Percentiles rank a stretch among this genome's conserved stretches.
These are phyloP conservation scores for Xylariomycetidae sp. DNA, from an alignment of 2,329 filamentous ascomycete genomes.

Conservation along the genomic window DNA sequence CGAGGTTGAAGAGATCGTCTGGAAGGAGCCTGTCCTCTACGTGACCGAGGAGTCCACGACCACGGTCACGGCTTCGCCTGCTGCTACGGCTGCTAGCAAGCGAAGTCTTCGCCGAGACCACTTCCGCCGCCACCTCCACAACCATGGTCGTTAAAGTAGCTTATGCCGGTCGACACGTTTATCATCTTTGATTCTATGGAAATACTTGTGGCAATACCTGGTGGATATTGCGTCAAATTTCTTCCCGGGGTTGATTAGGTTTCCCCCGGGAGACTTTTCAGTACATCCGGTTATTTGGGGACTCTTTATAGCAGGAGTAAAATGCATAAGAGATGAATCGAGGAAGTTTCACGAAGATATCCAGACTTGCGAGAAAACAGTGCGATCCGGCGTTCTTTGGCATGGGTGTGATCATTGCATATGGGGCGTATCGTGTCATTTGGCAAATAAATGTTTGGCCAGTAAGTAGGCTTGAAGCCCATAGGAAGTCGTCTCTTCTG, in stretches of 20 bases:
- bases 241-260: conserved; percentile 17
- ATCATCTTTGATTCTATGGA: conserved; percentile 20
- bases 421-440: too few relatives aligned
- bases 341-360: too few relatives aligned
- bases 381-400: too few relatives aligned
- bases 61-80: conserved; percentile 37
- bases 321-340: conserved; percentile 17
- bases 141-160: conserved; percentile 11
- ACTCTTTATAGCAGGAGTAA: conserved; percentile 17
- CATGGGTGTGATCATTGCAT: conserved; percentile 16
- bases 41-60: conserved; percentile 40
- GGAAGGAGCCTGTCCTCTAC: conserved; percentile 49
- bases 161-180: conserved; percentile 8
- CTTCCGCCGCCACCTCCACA: conserved; percentile 35
- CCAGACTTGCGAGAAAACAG: too few relatives aligned
- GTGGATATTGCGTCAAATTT: conserved; percentile 18
- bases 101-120: conserved; percentile 30
- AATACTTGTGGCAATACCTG: conserved; percentile 18
- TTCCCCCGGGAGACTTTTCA: conserved; percentile 18
- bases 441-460: too few relatives aligned
- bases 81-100: too few relatives aligned
- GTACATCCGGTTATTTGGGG: conserved; percentile 20
- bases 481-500: too few relatives aligned
- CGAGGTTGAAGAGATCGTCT: conserved; percentile 50
- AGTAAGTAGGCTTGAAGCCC: too few relatives aligned